A percentile compares a stretch with the other conserved stretches of the same genome.
Evolutionary conservation across 306 rosid genomes (phyloP).

Genomic region (Pueraria montana): DNA sequence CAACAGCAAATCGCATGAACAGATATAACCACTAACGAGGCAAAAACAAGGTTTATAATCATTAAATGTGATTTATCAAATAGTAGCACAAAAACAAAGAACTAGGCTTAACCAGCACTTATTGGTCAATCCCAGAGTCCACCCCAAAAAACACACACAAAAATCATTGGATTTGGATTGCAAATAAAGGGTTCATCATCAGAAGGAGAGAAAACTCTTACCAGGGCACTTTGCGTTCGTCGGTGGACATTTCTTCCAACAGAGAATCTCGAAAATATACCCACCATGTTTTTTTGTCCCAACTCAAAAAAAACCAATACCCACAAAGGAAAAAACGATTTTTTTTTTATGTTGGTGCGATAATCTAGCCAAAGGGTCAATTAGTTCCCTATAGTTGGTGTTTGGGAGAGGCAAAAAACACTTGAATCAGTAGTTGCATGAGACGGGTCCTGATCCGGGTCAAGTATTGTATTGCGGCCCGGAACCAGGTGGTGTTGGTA

Average conservation of each 20-base stretch:
- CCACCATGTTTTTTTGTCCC: conserved; percentile 67
- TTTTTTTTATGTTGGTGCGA: conserved; percentile 39
- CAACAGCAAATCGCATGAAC: conserved; percentile 27
- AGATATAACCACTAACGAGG: not conserved
- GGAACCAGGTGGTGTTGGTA: conserved; percentile 28
- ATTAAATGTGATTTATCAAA: conserved; percentile 17
- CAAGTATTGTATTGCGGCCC: not conserved
- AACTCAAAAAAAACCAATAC: conserved; percentile 44
- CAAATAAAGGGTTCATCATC: not conserved
- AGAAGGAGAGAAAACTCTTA: conserved; percentile 51
- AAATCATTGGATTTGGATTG: conserved; percentile 21
- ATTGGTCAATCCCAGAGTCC: conserved; percentile 55
- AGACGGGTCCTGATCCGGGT: conserved; percentile 39
- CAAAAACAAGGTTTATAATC: conserved; percentile 3
- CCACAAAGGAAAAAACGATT: conserved; percentile 39
- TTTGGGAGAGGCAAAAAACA: not conserved
- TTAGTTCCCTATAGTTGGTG: conserved; percentile 36
- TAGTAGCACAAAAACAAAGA: conserved; percentile 1
- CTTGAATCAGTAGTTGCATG: not conserved
- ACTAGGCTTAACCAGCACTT: conserved; percentile 22
- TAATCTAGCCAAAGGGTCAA: conserved; percentile 36
- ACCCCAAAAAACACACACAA: conserved; percentile 22
- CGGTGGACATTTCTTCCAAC: conserved; percentile 79
- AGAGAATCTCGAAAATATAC: conserved; percentile 92
- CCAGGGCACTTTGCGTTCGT: conserved; percentile 93